Evolutionary conservation across 805 yeast species (phyloP), one percentile per base, ranked within the genome.

Genomic region (Kluyveromyces lactis): DNA sequence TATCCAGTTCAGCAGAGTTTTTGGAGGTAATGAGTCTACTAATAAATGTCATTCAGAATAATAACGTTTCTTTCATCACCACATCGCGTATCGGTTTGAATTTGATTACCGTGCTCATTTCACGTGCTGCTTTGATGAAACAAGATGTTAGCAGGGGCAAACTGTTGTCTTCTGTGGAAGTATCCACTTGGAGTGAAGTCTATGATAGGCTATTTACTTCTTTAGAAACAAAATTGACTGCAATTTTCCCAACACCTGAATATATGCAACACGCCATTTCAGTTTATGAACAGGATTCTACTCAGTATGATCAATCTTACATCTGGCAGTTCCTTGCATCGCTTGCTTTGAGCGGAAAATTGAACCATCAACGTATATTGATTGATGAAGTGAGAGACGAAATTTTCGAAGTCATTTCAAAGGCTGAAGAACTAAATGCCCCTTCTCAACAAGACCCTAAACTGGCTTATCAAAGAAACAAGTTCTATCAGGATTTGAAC

Each of bases 271-370:
- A 43, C 16, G 47, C 56, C 10, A 42, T 51, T 2, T 31, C 36
- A 9, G 35, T 42, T 3, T 34, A 33, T 17, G 31, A 35, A 9
- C 42, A 44, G 18, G 41, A 45, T 31, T 38, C 44, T 4, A 34
- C 42, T 27, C 40, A 44, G 18, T 69, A 64, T 40, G 90, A 82
- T 53, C 87, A 80, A 48, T 75, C 87, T 27, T 87, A 89, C 55
- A 86, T 86, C 37, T 90, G 98, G 98, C 97, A 90, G 66, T 89
- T 90, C 56, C 73, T 90, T 61, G 98, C 98, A 17, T 82, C 95
- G 11, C 72, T 90, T 44, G 90, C 97, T 0, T 68, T 90, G 46
- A 90, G 95, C 45, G 95, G 97, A 47, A 81, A 83, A 57, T 67
- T 85, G 51, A 81, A 81, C 52, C 96, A 89, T 57, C 97, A 90